These are phyloP conservation scores for Ramalina intermedia DNA, from an alignment of 495 filamentous ascomycete genomes.

Conservation along the genomic window DNA sequence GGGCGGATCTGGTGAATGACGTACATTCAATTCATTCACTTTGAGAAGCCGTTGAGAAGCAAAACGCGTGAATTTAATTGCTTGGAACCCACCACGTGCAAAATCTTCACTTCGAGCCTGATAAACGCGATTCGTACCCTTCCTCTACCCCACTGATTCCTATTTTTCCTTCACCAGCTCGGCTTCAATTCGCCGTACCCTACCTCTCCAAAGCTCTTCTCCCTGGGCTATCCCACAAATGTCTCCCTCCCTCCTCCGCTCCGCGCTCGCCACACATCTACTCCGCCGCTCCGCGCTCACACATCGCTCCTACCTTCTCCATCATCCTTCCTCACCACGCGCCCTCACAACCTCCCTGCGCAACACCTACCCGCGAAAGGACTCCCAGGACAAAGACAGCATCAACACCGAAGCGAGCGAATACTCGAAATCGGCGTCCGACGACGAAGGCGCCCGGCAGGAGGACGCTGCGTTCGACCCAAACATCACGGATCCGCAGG, in stretches of 20 bases:
- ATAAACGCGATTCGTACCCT: too few relatives aligned
- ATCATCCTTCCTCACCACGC: not conserved
- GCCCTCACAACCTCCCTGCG: constrained; percentile 5
- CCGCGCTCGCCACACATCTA: not conserved
- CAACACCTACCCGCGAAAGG: constrained; percentile 19
- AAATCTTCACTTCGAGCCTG: too few relatives aligned
- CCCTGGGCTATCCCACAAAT: too few relatives aligned
- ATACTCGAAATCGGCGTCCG: constrained; percentile 42
- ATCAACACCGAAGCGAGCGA: constrained; percentile 42
- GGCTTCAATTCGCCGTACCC: too few relatives aligned
- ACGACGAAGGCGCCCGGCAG: constrained; percentile 35
- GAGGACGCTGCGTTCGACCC: constrained; percentile 44
- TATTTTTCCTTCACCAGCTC: too few relatives aligned
- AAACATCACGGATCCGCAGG: constrained; percentile 39
- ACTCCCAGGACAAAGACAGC: constrained; percentile 35
- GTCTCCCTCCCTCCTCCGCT: not conserved
- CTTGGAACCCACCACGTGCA: too few relatives aligned
- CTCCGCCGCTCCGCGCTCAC: not conserved
- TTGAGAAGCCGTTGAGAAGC: too few relatives aligned
- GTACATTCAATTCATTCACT: too few relatives aligned
- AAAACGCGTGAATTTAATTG: too few relatives aligned
- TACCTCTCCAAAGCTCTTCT: too few relatives aligned
- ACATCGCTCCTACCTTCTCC: not conserved
- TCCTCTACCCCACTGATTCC: too few relatives aligned
- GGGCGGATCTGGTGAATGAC: too few relatives aligned